Conservation (phyloP, 495 filamentous ascomycete species). For the Pyronema domesticum region DNA sequence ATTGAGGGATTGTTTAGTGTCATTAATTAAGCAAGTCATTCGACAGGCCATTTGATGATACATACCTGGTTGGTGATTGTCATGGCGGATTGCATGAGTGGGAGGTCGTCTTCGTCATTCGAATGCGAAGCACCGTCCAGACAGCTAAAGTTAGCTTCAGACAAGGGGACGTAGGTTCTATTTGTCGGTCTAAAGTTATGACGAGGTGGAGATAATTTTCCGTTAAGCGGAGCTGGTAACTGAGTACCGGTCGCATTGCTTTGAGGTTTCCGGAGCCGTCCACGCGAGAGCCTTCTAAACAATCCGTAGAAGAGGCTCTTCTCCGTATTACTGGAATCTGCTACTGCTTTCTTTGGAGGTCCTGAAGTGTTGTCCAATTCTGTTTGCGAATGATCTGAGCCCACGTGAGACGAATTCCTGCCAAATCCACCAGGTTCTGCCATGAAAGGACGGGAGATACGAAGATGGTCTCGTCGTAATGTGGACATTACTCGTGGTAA, state of each 20-base stretch:
- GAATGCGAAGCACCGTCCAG: not conserved
- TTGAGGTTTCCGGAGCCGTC: not conserved
- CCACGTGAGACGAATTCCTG: not conserved
- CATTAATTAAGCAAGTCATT: not conserved
- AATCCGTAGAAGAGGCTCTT: not conserved
- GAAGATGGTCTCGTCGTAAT: not conserved
- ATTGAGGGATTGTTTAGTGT: not conserved
- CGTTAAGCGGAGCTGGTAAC: not conserved
- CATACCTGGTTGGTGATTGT: not conserved
- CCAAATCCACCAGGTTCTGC: not conserved
- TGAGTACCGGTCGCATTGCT: too few relatives aligned
- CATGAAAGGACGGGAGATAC: not conserved
- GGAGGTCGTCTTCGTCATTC: not conserved
- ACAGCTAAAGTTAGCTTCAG: not conserved
- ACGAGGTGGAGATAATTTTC: not conserved
- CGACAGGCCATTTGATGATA: not conserved
- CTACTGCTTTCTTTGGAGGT: not conserved
- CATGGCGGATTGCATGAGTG: not conserved
- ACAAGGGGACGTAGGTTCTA: not conserved
- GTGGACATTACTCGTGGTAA: not conserved
- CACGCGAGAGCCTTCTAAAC: not conserved
- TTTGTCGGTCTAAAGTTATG: not conserved
- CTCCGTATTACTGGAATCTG: not conserved
- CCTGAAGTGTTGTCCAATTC: not conserved
- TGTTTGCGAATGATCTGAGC: not conserved